Evolutionary conservation across 2,329 filamentous ascomycete genomes (phyloP).

Genomic region (Pestalotiopsis sp.): DNA sequence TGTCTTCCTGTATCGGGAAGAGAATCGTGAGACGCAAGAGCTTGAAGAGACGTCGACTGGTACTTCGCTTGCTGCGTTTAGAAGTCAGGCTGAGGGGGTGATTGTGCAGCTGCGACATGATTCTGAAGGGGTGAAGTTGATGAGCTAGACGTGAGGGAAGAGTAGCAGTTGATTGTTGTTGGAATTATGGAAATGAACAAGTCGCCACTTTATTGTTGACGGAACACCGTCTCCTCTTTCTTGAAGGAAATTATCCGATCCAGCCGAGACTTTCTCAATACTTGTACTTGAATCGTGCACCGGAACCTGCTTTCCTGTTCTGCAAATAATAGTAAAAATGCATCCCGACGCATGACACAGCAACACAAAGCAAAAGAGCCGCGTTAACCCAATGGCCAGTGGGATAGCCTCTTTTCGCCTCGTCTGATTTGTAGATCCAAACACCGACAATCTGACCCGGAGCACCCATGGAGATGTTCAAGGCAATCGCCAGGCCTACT

Average conservation of each 20-base stretch:
- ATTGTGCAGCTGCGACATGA: too few species aligned
- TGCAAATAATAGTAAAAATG: conserved; percentile 56
- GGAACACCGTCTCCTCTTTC: too few species aligned
- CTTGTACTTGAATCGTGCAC: conserved; percentile 5
- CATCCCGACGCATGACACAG: conserved; percentile 34
- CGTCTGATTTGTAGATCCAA: conserved; percentile 71
- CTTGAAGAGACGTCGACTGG: too few species aligned
- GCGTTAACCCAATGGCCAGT: conserved; percentile 65
- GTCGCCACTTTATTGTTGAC: too few species aligned
- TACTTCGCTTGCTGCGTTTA: too few species aligned
- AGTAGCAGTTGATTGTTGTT: too few species aligned
- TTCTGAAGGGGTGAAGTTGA: too few species aligned
- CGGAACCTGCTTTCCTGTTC: conserved; percentile 39
- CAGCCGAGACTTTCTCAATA: conserved; percentile 28
- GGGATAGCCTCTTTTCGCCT: conserved; percentile 64
- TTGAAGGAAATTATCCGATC: conserved; percentile 22
- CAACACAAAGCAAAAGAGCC: conserved; percentile 36
- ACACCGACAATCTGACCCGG: conserved; percentile 72
- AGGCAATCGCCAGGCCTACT: conserved; percentile 68
- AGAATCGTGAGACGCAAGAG: too few species aligned
- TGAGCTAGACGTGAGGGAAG: too few species aligned
- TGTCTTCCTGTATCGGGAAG: too few species aligned
- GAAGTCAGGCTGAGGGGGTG: too few species aligned
- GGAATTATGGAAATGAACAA: too few species aligned
- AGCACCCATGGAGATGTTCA: conserved; percentile 68